Percentiles rank a stretch among this genome's conserved stretches.
Conservation (phyloP, 2,329 filamentous ascomycete genomes). For the Penicillium sp. region DNA sequence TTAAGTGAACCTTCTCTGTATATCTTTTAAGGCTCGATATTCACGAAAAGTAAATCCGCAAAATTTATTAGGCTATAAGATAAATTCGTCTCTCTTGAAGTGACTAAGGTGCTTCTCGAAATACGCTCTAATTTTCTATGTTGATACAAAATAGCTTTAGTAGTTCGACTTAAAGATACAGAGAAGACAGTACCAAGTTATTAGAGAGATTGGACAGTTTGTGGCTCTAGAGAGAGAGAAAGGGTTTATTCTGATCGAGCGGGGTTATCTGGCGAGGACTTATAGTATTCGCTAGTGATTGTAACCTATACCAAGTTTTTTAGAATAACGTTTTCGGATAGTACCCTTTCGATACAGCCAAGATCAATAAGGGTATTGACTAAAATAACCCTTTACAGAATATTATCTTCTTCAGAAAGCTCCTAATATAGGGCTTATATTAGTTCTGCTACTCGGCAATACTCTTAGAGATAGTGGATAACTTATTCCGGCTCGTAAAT, state of each 20-base stretch:
- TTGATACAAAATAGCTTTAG: slow-evolving; percentile 2
- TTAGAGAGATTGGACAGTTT: slow-evolving; percentile 2
- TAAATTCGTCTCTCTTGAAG: slow-evolving; percentile 2
- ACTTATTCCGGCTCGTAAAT: background rate
- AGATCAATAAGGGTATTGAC: background rate
- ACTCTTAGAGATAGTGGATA: background rate
- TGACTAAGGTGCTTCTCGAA: slow-evolving; percentile 4
- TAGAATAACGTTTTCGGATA: background rate
- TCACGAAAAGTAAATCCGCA: slow-evolving; percentile 3
- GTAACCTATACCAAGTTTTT: background rate
- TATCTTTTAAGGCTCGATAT: background rate
- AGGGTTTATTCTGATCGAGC: background rate
- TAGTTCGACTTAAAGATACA: slow-evolving; percentile 6
- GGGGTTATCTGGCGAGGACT: background rate
- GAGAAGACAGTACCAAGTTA: slow-evolving; percentile 6
- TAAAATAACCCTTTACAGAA: background rate
- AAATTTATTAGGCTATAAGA: slow-evolving; percentile 3
- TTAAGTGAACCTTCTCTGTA: slow-evolving; percentile 2
- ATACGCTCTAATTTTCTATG: slow-evolving; percentile 5
- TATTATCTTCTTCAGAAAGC: background rate
- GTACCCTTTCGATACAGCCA: background rate
- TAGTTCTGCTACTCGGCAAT: background rate
- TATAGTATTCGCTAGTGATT: background rate
- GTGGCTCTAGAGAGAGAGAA: slow-evolving; percentile 1
- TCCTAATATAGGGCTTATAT: background rate